Base-by-base conservation (phyloP, 306 rosid species). In the Cicer yamashitae region DNA sequence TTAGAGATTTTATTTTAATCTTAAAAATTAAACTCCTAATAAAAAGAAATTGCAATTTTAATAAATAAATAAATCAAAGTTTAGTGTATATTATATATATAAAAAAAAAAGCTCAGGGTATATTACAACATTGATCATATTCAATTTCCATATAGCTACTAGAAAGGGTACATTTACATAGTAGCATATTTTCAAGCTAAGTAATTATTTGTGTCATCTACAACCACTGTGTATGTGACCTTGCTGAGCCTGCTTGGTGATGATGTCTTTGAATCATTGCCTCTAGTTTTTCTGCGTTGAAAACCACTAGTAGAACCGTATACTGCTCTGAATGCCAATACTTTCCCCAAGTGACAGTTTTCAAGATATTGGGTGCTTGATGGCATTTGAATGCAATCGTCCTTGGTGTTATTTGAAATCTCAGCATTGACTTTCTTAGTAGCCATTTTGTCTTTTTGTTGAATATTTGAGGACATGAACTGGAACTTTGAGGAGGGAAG, bases 171-270 rank as follows among this genome's bases (percentile, higher is more conserved):
- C 9, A 59, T 30, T 30, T 46, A 44, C 8, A 4, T 39, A 20
- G 7, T 7, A 34, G 20, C 6, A 15, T 48, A 20, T 46, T 67
- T 54, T 65, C 17, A 61, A 59, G 66, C 15, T 70, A 74, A 22
- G 45, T 51, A 59, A 8, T 17, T 48, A 77, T 76, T 52, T 76
- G 46, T 47, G 44, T 75, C 7, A 39, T 74, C 61, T 0, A 50
- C 41, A 47, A 89, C 83, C 70, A 74, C 46, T n/a, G 88, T 60
- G 66, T 60, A 34, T 34, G 66, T 83, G 74, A 89, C 91, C 79
- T 82, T 89, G 81, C 93, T 87, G 50, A 89, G 88, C 87, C 91
- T 87, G 79, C 93, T 89, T 38, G 93, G 88, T 40, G 60, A 78
- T 62, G 68, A 80, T 67, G 76, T 54, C 69, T 63, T 80, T 60